Evolutionary conservation across 2,329 filamentous ascomycete genomes (phyloP).

Genomic region (Cladosporium oxysporum): DNA sequence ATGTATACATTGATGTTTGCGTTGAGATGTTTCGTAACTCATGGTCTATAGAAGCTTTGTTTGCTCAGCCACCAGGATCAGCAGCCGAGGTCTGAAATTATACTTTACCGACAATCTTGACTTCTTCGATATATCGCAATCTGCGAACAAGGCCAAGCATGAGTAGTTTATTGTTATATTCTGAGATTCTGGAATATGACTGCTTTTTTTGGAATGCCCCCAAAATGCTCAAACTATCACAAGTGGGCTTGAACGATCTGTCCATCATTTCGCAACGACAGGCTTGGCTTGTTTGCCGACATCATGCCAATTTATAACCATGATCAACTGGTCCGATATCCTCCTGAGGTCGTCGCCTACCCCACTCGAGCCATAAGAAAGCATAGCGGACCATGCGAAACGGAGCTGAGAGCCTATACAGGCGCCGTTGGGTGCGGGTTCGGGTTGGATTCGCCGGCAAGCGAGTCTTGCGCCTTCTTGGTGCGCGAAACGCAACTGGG

Average conservation of each 20-base stretch:
- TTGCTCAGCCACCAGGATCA: background rate
- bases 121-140: background rate
- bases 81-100: background rate
- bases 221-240: too few species aligned
- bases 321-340: too few species aligned
- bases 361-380: too few species aligned
- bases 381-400: too few species aligned
- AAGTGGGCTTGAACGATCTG: too few species aligned
- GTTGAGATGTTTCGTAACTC: background rate
- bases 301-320: background rate
- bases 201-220: background rate
- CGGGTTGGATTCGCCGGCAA: too few species aligned
- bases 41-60: background rate
- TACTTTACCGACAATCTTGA: background rate
- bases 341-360: background rate
- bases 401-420: too few species aligned
- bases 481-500: too few species aligned
- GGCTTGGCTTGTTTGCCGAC: too few species aligned
- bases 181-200: background rate
- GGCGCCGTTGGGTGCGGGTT: too few species aligned
- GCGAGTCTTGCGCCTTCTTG: too few species aligned
- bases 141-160: background rate
- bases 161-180: background rate
- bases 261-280: too few species aligned
- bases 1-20: background rate